Percentiles rank a stretch among this genome's conserved stretches.
phyloP scores from a whole-genome alignment of 495 filamentous ascomycete genomes.

The Aspergillus cristatus region DNA sequence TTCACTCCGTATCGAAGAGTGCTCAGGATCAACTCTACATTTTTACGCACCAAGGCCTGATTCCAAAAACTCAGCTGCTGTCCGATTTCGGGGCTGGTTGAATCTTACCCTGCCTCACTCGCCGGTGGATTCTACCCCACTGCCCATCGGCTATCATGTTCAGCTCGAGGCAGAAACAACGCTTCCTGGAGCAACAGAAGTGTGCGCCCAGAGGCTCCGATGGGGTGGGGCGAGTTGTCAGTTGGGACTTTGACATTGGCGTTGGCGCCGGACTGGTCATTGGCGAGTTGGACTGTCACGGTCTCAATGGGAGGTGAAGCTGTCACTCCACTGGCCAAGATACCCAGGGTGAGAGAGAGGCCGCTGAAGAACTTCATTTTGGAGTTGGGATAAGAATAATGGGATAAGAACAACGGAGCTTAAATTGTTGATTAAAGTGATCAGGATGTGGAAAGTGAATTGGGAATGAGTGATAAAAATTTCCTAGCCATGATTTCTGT shows the following conservation, averaged over 20 bases:
- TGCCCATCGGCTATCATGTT: too few relatives aligned
- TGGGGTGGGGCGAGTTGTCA: neutral
- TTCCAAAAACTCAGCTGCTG: too few relatives aligned
- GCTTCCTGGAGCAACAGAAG: neutral
- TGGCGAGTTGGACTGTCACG: constrained; percentile 1
- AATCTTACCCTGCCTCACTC: too few relatives aligned
- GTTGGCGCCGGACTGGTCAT: constrained; percentile 1
- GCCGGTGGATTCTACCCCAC: too few relatives aligned
- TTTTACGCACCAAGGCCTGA: too few relatives aligned
- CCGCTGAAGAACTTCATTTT: neutral
- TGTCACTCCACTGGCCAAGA: neutral
- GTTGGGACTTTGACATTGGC: neutral
- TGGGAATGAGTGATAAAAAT: too few relatives aligned
- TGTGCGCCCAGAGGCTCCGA: neutral
- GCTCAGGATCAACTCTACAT: too few relatives aligned
- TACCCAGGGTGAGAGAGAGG: neutral
- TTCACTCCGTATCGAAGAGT: too few relatives aligned
- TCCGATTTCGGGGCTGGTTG: too few relatives aligned
- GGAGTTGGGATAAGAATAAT: neutral
- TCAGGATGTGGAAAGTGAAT: too few relatives aligned
- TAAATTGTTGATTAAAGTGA: too few relatives aligned
- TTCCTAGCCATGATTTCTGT: too few relatives aligned
- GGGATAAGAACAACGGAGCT: neutral
- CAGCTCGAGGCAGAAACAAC: constrained; percentile 1
- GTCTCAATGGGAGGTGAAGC: neutral